These are phyloP conservation scores for Prunus padus DNA, from an alignment of 306 rosid species.

Conservation along the genomic window DNA sequence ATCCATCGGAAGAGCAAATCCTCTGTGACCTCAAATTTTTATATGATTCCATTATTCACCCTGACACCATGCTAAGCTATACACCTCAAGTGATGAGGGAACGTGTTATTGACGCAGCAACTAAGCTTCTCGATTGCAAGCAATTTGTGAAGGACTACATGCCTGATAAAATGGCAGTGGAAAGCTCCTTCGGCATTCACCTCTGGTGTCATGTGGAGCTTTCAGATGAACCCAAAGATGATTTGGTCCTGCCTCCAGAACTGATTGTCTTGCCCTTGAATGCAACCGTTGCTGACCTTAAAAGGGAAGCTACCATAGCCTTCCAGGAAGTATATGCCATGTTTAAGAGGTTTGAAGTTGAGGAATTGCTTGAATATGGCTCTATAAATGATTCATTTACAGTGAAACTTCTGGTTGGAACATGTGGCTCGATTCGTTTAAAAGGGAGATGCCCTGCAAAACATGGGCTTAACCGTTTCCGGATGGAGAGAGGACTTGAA, in stretches of 20 bases:
- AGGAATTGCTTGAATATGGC: slow-evolving; percentile 48
- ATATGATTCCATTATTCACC: slow-evolving; percentile 52
- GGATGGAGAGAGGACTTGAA: slow-evolving; percentile 71
- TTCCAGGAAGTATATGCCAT: slow-evolving; percentile 72
- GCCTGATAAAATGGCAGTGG: slow-evolving; percentile 16
- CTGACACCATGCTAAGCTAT: slow-evolving; percentile 44
- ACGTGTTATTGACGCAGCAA: slow-evolving; percentile 48
- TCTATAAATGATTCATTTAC: slow-evolving; percentile 42
- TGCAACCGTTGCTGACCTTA: slow-evolving; percentile 58
- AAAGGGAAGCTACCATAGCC: slow-evolving; percentile 37
- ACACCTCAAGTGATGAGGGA: slow-evolving; percentile 35
- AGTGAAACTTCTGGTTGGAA: slow-evolving; percentile 48
- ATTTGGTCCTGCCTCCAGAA: slow-evolving; percentile 56
- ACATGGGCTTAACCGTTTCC: slow-evolving; percentile 49
- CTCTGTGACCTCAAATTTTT: slow-evolving; percentile 45
- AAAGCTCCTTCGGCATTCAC: slow-evolving; percentile 25
- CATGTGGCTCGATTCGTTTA: slow-evolving; percentile 39
- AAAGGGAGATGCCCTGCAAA: slow-evolving; percentile 52
- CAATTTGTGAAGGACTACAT: slow-evolving; percentile 65
- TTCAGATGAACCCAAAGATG: slow-evolving; percentile 50
- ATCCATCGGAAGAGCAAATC: slow-evolving; percentile 49
- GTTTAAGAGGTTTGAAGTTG: slow-evolving; percentile 61
- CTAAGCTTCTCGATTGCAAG: slow-evolving; percentile 73
- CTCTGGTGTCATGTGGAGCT: slow-evolving; percentile 70
- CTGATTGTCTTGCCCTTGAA: slow-evolving; percentile 50